Evolutionary conservation across 169 alveolate genomes (phyloP).

Genomic region (Plasmodium gaboni): DNA sequence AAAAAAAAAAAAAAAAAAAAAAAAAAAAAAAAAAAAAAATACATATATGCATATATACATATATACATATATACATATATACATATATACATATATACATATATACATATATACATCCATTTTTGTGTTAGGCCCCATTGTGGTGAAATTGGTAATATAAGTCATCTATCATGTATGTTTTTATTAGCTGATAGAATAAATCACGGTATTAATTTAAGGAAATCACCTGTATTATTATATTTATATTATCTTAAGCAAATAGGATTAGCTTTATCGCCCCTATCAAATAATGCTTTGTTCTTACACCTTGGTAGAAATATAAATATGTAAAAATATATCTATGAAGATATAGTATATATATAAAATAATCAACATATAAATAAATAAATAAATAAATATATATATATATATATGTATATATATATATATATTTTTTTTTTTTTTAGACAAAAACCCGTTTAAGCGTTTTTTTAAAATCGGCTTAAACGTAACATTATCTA

Average conservation of each 20-base stretch:
- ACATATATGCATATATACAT: too few species aligned
- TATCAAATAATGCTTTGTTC: conserved; percentile 92
- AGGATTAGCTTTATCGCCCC: conserved; percentile 95
- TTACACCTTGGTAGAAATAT: conserved; percentile 42
- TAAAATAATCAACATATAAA: too few species aligned
- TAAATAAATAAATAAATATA: too few species aligned
- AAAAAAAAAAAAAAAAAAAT: too few species aligned
- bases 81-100: neutral
- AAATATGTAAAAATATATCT: neutral
- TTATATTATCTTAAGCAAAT: conserved; percentile 92
- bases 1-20: too few species aligned
- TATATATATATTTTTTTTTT: conserved; percentile 28
- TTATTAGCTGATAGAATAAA: conserved; percentile 91
- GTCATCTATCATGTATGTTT: conserved; percentile 91
- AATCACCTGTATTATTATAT: conserved; percentile 90
- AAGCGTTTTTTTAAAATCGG: conserved; percentile 91
- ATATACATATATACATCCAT: conserved; percentile 1
- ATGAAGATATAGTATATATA: neutral
- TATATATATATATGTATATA: too few species aligned
- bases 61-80: neutral
- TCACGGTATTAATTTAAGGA: conserved; percentile 91
- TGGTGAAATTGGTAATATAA: conserved; percentile 94
- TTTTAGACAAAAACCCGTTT: conserved; percentile 91
- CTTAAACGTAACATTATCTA: conserved; percentile 92
- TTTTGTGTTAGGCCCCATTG: conserved; percentile 92